phyloP scores from a whole-genome alignment of 208 protist species.

The Willaertia magna region DNA sequence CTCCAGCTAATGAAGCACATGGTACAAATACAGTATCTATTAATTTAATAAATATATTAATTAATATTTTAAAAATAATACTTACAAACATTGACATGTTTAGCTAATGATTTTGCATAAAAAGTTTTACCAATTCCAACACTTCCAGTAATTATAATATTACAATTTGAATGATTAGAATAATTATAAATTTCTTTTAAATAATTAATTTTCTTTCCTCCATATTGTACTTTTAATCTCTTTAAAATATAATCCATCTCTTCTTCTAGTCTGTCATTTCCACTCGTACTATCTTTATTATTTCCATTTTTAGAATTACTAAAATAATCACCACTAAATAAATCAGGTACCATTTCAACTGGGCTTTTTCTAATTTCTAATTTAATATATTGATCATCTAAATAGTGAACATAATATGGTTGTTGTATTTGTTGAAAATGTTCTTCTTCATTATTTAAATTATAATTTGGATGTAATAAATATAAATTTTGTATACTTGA shows the following conservation, averaged over 20 bases:
- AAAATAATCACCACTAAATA: too few relatives aligned
- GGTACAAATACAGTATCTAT: background rate
- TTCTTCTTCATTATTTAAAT: background rate
- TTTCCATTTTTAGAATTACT: too few relatives aligned
- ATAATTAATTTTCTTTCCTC: background rate
- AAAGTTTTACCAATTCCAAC: background rate
- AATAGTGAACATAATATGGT: background rate
- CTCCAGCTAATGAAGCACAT: background rate
- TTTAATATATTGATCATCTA: background rate
- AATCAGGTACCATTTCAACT: background rate
- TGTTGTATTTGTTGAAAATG: too few relatives aligned
- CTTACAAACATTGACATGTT: background rate
- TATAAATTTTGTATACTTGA: background rate
- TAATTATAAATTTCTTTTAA: background rate
- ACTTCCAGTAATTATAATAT: background rate
- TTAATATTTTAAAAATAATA: too few relatives aligned
- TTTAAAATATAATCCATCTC: background rate
- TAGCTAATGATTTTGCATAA: background rate
- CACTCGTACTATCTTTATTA: too few relatives aligned
- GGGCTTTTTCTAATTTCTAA: background rate
- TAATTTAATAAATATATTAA: too few relatives aligned
- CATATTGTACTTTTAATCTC: background rate
- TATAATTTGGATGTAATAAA: background rate
- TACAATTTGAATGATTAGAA: background rate
- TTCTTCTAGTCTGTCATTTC: too few relatives aligned